Evolutionary conservation across 495 filamentous ascomycete species (phyloP), one percentile per base, ranked within the genome.

Genomic region (Amphirosellinia nigrospora): DNA sequence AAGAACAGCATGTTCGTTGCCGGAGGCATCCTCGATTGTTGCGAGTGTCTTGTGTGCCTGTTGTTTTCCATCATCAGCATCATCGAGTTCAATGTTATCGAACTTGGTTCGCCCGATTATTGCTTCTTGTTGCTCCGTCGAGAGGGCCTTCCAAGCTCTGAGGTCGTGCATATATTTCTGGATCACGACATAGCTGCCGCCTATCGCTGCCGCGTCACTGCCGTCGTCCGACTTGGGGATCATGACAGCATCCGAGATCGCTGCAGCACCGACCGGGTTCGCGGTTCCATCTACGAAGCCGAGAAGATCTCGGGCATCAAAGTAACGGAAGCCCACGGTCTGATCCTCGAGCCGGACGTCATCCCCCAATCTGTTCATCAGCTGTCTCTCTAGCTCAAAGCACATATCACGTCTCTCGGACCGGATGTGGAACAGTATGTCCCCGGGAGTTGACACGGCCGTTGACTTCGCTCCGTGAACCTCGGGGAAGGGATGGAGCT

Each of bases 261-360:
- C 63, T 9, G 45, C 36, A 2, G 79, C 77, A 0, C 86, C 86
- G 21, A 88, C 82, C 1, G 87, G 87, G 61, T 89, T 89, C 4
- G 87, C 87, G 0, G 86, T 89, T 2, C 87, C 86, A 45, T 89
- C 87, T 7, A 89, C 86, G 62, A 89, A 89, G 0, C 87, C 87
- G 1, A 89, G 81, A 0, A 89, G 83, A 71, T 89, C 87, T 19
- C 87, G 85, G 1, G 85, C 81, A 62, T 88, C 87, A 39, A 89
- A 89, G 73, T 89, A 88, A 19, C 87, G 86, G 74, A 89, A 89
- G 0, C 87, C 87, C 30, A 77, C 77, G 1, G 87, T 89, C 64
- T 84, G 85, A 61, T 89, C 87, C 4, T 83, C 79, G 0, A 88
- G 77, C 0, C 66, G 64, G 13, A 86, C 81, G 10, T 84, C 61